These are phyloP conservation scores for Monoraphidium neglectum DNA, from an alignment of 139 green algal species.

Conservation along the genomic window DNA sequence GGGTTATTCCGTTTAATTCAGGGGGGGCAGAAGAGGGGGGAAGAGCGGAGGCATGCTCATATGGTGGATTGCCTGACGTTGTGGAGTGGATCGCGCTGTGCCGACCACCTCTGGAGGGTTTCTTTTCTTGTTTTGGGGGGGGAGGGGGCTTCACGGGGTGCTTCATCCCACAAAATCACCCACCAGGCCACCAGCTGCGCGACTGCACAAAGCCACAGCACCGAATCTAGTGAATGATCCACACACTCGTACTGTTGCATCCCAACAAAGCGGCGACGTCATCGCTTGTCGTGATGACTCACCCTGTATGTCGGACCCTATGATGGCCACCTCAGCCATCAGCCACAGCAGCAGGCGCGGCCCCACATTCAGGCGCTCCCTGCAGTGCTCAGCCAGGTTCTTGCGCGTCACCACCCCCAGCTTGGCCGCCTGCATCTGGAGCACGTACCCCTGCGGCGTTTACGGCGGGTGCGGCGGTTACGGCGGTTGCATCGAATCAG, in stretches of 20 bases:
- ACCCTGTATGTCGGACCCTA: slow-evolving; percentile 82
- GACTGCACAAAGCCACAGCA: too few species aligned
- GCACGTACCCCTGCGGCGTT: slow-evolving; percentile 62
- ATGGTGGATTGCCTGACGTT: background rate
- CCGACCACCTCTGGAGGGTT: too few species aligned
- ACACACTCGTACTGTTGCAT: too few species aligned
- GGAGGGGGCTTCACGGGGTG: too few species aligned
- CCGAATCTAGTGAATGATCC: too few species aligned
- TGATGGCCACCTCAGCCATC: slow-evolving; percentile 88
- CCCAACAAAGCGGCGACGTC: too few species aligned
- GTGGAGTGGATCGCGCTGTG: too few species aligned
- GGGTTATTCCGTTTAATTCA: background rate
- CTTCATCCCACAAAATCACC: too few species aligned
- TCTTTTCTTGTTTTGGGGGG: too few species aligned
- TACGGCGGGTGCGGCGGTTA: background rate
- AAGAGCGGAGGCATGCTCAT: background rate
- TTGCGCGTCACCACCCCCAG: slow-evolving; percentile 82
- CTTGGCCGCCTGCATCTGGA: slow-evolving; percentile 84
- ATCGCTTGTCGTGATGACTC: too few species aligned
- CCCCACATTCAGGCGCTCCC: slow-evolving; percentile 49
- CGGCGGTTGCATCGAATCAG: background rate
- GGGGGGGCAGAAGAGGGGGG: background rate
- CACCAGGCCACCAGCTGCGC: too few species aligned
- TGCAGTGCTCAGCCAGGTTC: slow-evolving; percentile 85
- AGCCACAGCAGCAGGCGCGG: slow-evolving; percentile 71